Evolutionary conservation across 352 stramenopile genomes (phyloP), one percentile per base, ranked within the genome.

Genomic region (Pythium sukuiense): DNA sequence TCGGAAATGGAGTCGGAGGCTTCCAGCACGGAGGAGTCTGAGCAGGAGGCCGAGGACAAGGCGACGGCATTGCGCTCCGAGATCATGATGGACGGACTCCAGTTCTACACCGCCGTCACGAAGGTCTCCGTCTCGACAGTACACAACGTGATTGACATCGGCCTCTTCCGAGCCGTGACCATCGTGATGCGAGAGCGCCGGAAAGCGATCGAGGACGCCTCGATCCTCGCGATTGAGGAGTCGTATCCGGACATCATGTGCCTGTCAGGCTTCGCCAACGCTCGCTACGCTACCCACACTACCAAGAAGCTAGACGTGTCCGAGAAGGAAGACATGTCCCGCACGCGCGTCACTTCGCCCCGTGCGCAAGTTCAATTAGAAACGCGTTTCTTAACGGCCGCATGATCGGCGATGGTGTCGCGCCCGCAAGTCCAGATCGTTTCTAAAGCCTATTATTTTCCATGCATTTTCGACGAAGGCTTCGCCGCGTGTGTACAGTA

Each of bases 241-340:
- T 70, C 59, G 53, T 89, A 89, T 57, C 83, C 83, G 27, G 83
- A 92, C 59, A 87, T 92, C 58, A 77, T 81, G 37, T 91, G 83
- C 52, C 65, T 90, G 24, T 66, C 70, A 11, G 50, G 58, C 27
- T 14, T 43, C 45, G 33, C 39, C 20, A 59, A 54, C 62, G 33
- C 32, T 26, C 39, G 52, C 37, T 59, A 55, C 50, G 50, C 50
- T 7, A 27, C 49, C 12, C 43, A 32, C 32, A 27, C 35, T 9
- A 16, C 50, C 26, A 63, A 63, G 58, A 39, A 32, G 35, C 48
- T 55, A 6, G 27, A 32, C 16, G 8, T 33, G 48, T 50, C 43
- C 20, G 43, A 26, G 20, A n/a, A 56, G 49, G 49, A 56, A 29
- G 49, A 20, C 49, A 27, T 56, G 16, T 56, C 49, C n/a, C 18